Base-by-base conservation (phyloP, 768 basidiomycete species). In the Lentinus tigrinus region DNA sequence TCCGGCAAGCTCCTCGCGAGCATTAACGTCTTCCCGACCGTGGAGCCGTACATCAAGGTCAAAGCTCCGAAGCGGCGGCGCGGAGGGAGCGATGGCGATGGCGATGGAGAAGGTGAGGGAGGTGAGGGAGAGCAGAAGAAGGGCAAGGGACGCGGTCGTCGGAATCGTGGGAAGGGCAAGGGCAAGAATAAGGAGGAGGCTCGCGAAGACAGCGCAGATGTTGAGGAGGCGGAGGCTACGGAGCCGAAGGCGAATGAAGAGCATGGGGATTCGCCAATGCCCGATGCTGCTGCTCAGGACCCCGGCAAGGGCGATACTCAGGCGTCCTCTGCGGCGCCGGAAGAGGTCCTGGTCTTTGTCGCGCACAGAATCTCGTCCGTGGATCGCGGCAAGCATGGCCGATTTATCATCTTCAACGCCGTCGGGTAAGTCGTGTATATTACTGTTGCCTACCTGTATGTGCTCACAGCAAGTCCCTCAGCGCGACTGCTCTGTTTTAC, bases 401-500 rank as follows among this genome's bases (percentile, higher is more conserved):
- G 67, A 4, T 72, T 77, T 60, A 62, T 91, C 14, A 58, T 92
- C 5, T 93, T 93, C 68, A 87, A 77, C 57, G 88, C 78, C 5
- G 78, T 90, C 52, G 91, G 92, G 92, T 93, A 64, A 46, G 85
- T 73, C 11, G 24, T 47, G 14, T 43, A 13, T 13, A 16, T 43
- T 46, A 10, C 10, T 44, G 21, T 4, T 38, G 1, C 6, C 13
- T 16, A n/a, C 14, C 39, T 40, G 14, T 40, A 19, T 3, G n/a
- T n/a, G 4, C 7, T 34, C 21, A 24, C 34, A 14, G 42, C 9
- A 19, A 28, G 16, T 9, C 21, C n/a, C 39, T 47, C 40, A 93
- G 91, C 19, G 81, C 84, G 3, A 85, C 86, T 1, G 89, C 90
- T 0, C 64, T 93, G 10, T 93, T 91, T 69, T 76, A 72, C 48